A percentile compares a stretch with the other conserved stretches of the same genome.
Conservation (phyloP, 805 yeast genomes). For the Spathaspora boniae region DNA sequence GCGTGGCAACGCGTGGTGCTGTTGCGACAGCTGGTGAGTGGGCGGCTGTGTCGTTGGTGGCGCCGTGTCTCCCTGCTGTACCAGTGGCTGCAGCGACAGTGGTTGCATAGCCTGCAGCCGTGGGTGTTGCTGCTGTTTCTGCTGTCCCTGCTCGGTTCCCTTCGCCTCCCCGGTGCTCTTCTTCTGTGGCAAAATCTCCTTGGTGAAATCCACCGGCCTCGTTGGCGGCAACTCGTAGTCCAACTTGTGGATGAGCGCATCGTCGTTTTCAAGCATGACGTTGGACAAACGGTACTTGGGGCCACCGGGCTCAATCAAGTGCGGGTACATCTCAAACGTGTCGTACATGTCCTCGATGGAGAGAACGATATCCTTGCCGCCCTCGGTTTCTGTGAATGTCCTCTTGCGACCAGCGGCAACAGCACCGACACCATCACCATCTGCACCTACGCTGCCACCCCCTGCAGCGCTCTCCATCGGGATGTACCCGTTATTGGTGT, state of each 20-base stretch:
- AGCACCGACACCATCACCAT: no score
- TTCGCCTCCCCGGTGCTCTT: background rate
- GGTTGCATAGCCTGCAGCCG: background rate
- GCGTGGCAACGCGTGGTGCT: conserved; percentile 12
- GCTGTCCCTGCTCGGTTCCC: background rate
- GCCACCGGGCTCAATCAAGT: conserved; percentile 65
- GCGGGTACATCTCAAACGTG: conserved; percentile 62
- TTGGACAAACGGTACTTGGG: conserved; percentile 49
- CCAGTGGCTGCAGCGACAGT: conserved; percentile 1
- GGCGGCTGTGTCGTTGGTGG: conserved; percentile 8
- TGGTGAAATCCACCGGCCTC: background rate
- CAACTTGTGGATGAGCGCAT: conserved; percentile 18
- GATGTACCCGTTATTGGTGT: conserved; percentile 34
- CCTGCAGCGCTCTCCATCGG: conserved; percentile 21
- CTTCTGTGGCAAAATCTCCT: background rate
- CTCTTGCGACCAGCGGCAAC: conserved; percentile 17
- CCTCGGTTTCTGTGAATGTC: conserved; percentile 3
- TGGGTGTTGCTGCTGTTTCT: background rate
- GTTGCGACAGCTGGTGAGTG: no score
- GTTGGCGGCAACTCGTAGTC: conserved; percentile 31
- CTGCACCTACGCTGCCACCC: no score
- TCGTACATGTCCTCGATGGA: conserved; percentile 67
- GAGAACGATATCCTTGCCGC: conserved; percentile 34
- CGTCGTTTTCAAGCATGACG: conserved; percentile 58
- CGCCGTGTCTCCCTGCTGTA: conserved; percentile 4